Conservation (phyloP, 129 eudicot species). For the sunflower (Helianthus annuus) region HanXRQr2.0-SUNRISE NC_035437.2:120227802-120228301, state of each 20-base stretch:
- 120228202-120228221: not conserved
- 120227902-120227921: too few species aligned
- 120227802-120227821: too few species aligned
- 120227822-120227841: too few species aligned
- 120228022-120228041: too few species aligned
- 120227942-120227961: too few species aligned
- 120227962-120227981: too few species aligned
- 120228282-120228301: constrained; percentile 1
- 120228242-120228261: not conserved
- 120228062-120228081: not conserved
- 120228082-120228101: not conserved
- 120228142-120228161: not conserved
- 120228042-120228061: not conserved
- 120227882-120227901: too few species aligned
- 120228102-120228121: not conserved
- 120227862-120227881: too few species aligned
- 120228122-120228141: not conserved
- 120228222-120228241: not conserved
- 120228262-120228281: not conserved
- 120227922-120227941: too few species aligned
- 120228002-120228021: too few species aligned
- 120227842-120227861: too few species aligned
- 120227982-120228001: too few species aligned
- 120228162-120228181: not conserved
- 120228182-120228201: not conserved